A percentile compares a stretch with the other conserved stretches of the same genome.
Conservation (phyloP, 2,329 filamentous ascomycete genomes). For the Phyllosticta citrichinensis region DNA sequence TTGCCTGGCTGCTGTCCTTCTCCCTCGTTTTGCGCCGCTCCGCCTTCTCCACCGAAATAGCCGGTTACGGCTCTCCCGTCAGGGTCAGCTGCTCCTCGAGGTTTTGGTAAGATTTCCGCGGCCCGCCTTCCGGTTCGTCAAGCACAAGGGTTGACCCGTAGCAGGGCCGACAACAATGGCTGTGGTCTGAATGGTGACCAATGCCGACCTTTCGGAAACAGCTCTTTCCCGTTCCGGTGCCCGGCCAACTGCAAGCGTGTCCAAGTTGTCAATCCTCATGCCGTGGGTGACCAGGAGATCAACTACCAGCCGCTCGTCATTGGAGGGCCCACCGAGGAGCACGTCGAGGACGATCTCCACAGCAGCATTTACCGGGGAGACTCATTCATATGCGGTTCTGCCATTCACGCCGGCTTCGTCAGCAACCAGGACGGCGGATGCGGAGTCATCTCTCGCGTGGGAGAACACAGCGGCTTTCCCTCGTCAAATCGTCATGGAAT, state of each 20-base stretch:
- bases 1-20: slow-evolving; percentile 61
- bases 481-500: slow-evolving; percentile 64
- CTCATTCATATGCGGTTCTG: slow-evolving; percentile 76
- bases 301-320: slow-evolving; percentile 47
- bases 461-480: slow-evolving; percentile 54
- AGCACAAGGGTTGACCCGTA: neutral
- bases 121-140: neutral
- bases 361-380: slow-evolving; percentile 71
- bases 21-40: slow-evolving; percentile 57
- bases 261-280: slow-evolving; percentile 59
- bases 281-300: slow-evolving; percentile 58
- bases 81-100: slow-evolving; percentile 57
- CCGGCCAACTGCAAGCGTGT: slow-evolving; percentile 60
- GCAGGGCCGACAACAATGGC: slow-evolving; percentile 49
- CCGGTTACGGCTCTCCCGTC: slow-evolving; percentile 56
- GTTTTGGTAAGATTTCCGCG: slow-evolving; percentile 48
- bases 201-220: slow-evolving; percentile 65
- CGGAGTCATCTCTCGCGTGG: slow-evolving; percentile 66
- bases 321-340: slow-evolving; percentile 38
- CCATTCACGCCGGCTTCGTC: slow-evolving; percentile 74
- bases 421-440: slow-evolving; percentile 65
- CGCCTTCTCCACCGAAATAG: slow-evolving; percentile 49
- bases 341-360: slow-evolving; percentile 27
- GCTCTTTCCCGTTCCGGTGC: slow-evolving; percentile 63
- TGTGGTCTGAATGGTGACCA: slow-evolving; percentile 66